Base-by-base conservation (phyloP, 129 eudicot species). In the Centrapalus pauciflorus region DNA sequence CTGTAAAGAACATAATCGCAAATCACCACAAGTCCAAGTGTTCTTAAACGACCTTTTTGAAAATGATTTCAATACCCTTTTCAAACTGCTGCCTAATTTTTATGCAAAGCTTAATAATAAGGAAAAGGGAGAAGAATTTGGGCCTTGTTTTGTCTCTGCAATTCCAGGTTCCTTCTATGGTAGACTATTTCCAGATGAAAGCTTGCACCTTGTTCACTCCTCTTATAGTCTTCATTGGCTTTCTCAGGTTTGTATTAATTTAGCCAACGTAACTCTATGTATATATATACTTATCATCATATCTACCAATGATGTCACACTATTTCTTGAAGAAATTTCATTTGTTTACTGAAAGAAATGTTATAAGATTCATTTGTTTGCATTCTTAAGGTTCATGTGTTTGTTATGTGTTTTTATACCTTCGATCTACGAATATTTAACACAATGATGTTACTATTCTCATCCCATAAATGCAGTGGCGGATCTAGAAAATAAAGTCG, bases 181-280 rank as follows among this genome's bases (percentile, higher is more conserved):
- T 17, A 70, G 83, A 57, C 69, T 82, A 26, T 85, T 88, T n/a
- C 88, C 84, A 0, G 32, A 37, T 21, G 48, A 69, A 7, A 74
- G 79, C 38, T 52, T 81, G 71, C 85, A 87, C 40, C 70, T 87
- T 76, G 79, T 87, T 32, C 85, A 87, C 78, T 83, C 95, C 54
- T 88, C 96, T 30, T 77, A 84, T 20, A 74, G 83, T 32, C 61
- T 84, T 11, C 96, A 88, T 41, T 88, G 96, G 91, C 86, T 88
- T 35, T 88, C 96, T 58, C 79, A 84, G 89, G 96, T 85, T 43
- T 7, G 64, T 46, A 26, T 45, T n/a, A n/a, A n/a, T n/a, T n/a
- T n/a, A n/a, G n/a, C n/a, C n/a, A n/a, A n/a, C n/a, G n/a, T n/a
- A n/a, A n/a, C n/a, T n/a, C n/a, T n/a, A n/a, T n/a, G n/a, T n/a